phyloP scores from a whole-genome alignment of 2,329 filamentous ascomycete genomes.

The Cladophialophora carrionii region DNA sequence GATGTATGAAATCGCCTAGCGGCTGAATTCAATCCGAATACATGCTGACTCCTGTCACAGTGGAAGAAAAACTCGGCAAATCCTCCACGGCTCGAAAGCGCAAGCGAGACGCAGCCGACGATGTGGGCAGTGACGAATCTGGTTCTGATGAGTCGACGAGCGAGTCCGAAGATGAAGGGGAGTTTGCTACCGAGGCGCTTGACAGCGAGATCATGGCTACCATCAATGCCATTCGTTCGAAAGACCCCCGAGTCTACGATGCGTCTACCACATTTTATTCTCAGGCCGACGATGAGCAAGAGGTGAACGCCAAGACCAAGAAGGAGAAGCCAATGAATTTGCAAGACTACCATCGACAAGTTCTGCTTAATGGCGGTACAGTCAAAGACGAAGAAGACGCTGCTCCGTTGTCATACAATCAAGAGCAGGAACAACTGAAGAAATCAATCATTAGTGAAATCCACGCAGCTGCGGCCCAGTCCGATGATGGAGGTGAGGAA shows the following conservation, averaged over 20 bases:
- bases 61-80: constrained; percentile 84
- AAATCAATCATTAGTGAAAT: constrained; percentile 77
- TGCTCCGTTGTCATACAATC: constrained; percentile 71
- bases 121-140: constrained; percentile 56
- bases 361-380: constrained; percentile 72
- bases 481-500: constrained; percentile 47
- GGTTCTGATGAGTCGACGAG: constrained; percentile 68
- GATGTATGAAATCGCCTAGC: constrained; percentile 39
- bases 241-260: constrained; percentile 91
- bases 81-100: constrained; percentile 43
- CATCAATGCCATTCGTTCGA: constrained; percentile 81
- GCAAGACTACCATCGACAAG: constrained; percentile 88
- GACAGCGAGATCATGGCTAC: constrained; percentile 88
- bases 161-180: constrained; percentile 74
- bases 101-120: constrained; percentile 43
- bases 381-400: constrained; percentile 57
- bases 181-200: constrained; percentile 80
- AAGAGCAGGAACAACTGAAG: constrained; percentile 86
- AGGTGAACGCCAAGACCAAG: constrained; percentile 50
- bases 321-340: constrained; percentile 84
- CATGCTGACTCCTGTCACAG: constrained; percentile 51
- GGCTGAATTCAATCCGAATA: not conserved
- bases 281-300: constrained; percentile 60
- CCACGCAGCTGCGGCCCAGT: constrained; percentile 63
- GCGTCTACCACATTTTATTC: constrained; percentile 76